Evolutionary conservation across 1,139 yeast species (phyloP), one percentile per base, ranked within the genome.

Genomic region (Suhomyces anneliseae): DNA sequence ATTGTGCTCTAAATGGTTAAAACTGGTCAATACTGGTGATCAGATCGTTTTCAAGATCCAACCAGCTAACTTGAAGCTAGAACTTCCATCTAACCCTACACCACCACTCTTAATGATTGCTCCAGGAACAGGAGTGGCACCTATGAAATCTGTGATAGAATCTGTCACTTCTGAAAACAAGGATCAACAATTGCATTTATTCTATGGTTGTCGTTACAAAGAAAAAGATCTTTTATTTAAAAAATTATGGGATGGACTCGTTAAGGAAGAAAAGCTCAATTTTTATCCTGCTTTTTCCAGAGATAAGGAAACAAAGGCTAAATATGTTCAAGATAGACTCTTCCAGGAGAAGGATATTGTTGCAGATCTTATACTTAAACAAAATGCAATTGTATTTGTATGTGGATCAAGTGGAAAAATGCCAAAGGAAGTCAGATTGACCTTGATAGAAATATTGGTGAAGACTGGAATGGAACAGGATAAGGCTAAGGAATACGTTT

Each of bases 341-440:
- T 85, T 79, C 69, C 67, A 70, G 27, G 65, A 83, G 42, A 72
- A 74, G 32, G 63, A 70, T 3, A 44, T 70, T 27, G 66, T 90
- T 2, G 80, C 76, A 1, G 75, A 81, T 8, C 63, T 84, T 44
- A 62, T 90, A 8, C 62, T 79, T 3, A 70, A 82, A n/a, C 59
- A 78, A 39, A 62, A 73, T 15, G 95, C 89, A 0, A 66, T 78
- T 0, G 68, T 90, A 6, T 90, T 85, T 62, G 74, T 93, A 2
- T 92, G 99, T 71, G 97, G 99, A 0, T 85, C 96, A 10, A 85
- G 96, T 34, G 99, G 99, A 0, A 81, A 83, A 53, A 95, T 93
- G 99, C 99, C 99, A 0, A 78, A 84, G 35, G 95, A 93, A 62
- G 95, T 93, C 1, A 73, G 96, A 51, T 66, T 87, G 19, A 92